phyloP scores from a whole-genome alignment of 2,329 filamentous ascomycete genomes.

The Aspergillus brasiliensis region DNA sequence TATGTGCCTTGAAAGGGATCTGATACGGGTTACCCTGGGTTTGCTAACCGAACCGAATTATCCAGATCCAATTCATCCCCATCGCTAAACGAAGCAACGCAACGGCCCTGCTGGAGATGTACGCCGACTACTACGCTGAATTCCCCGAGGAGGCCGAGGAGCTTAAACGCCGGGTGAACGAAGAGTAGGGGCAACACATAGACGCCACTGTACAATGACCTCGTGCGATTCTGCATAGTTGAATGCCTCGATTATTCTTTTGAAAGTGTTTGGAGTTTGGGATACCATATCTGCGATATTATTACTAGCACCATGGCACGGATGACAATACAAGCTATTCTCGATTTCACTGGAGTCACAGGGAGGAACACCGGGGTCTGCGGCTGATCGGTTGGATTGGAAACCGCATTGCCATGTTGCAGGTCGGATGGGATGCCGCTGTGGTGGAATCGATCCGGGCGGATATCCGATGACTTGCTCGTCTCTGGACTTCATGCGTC shows the following conservation, averaged over 20 bases:
- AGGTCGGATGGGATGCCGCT: not conserved
- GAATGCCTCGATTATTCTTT: not conserved
- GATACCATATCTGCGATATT: slow-evolving; percentile 7
- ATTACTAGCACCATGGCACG: not conserved
- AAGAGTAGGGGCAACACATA: not conserved
- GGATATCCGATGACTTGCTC: no score
- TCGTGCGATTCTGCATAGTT: not conserved
- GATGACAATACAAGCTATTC: not conserved
- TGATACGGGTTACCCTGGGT: no score
- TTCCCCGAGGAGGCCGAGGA: not conserved
- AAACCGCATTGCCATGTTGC: not conserved
- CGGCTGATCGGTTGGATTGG: not conserved
- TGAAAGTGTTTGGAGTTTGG: not conserved
- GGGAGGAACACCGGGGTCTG: no score
- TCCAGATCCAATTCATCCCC: not conserved
- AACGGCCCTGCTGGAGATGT: not conserved
- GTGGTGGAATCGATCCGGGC: no score
- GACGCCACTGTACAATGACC: not conserved
- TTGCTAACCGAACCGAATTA: not conserved
- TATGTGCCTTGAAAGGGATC: not conserved
- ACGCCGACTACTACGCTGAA: not conserved
- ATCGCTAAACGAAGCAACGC: not conserved
- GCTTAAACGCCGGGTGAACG: not conserved
- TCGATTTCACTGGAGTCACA: not conserved
- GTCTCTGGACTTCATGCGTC: no score